Evolutionary conservation across 257 asterid genomes (phyloP).

Genomic region (Nicotiana attenuata): DNA sequence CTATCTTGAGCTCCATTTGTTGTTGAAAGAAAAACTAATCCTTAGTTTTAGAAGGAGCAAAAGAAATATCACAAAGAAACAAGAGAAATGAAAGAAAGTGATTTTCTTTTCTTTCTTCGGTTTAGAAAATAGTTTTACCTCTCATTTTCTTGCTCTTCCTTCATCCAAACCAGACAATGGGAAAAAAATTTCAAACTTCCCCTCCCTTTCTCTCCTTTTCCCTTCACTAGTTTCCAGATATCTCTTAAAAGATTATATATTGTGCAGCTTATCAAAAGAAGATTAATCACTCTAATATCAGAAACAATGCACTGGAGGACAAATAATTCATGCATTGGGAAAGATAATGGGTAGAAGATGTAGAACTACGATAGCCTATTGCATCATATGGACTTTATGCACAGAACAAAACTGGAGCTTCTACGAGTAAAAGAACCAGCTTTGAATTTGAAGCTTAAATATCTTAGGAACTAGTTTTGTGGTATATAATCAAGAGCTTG

Average conservation of each 20-base stretch:
- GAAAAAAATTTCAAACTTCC: background rate
- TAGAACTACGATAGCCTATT: background rate
- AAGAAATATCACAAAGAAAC: background rate
- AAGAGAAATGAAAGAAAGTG: background rate
- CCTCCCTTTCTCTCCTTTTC: background rate
- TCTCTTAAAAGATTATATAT: background rate
- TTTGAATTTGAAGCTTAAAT: background rate
- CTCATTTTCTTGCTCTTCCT: background rate
- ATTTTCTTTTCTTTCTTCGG: background rate
- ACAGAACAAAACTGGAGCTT: background rate
- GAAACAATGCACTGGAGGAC: background rate
- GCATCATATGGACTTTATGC: background rate
- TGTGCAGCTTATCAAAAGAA: background rate
- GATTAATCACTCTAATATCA: background rate
- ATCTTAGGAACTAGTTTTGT: background rate
- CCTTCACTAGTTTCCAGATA: background rate
- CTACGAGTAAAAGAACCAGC: background rate
- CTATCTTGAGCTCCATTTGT: background rate
- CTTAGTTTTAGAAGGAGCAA: background rate
- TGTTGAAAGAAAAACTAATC: background rate
- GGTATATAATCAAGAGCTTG: background rate
- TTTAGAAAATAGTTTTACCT: background rate
- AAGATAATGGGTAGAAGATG: background rate
- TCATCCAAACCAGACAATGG: background rate
- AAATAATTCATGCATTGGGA: background rate